Evolutionary conservation across 2,329 filamentous ascomycete species (phyloP), one percentile per base, ranked within the genome.

Genomic region (Blastomyces emzantsi): DNA sequence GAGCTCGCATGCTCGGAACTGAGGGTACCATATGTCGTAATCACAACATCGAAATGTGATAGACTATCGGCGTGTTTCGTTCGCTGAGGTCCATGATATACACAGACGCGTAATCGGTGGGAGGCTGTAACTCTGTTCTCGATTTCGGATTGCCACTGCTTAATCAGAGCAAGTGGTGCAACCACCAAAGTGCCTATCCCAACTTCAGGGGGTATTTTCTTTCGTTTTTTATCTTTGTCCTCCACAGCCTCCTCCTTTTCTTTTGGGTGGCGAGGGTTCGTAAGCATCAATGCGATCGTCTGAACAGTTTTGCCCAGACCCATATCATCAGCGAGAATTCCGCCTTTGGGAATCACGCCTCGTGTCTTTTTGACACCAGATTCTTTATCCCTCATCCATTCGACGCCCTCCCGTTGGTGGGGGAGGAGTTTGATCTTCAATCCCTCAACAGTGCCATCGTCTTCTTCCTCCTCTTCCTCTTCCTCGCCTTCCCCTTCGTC

Each of bases 141-240:
- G 72, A 99, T 91, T 75, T 99, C 94, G 1, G 87, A 81, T 76
- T 99, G 94, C 94, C 94, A 99, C 75, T 99, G 94, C 69, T 94
- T 90, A 78, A 99, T 97, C 55, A 99, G 81, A 7, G 94, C 93
- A 39, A 99, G 79, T 0, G 94, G 94, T 1, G 94, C 94, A 61
- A 99, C 90, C 8, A 99, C 92, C 13, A 99, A 81, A 0, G 94
- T 99, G 11, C 87, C 86, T 73, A 89, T 92, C 69, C 88, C 86
- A 30, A 92, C 79, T 8, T 83, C 81, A 7, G 85, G 82, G 22
- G 86, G 85, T n/a, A 89, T 80, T 73, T 87, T 90, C 73, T 87
- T 90, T 78, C 87, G 73, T 43, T 73, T 68, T 61, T 73, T 71
- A 64, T 75, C 68, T 30, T 70, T 71, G 47, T 83, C 80, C 5